Evolutionary conservation across 2,329 filamentous ascomycete species (phyloP), one percentile per base, ranked within the genome.

Genomic region (Pseudonectria foliicola): DNA sequence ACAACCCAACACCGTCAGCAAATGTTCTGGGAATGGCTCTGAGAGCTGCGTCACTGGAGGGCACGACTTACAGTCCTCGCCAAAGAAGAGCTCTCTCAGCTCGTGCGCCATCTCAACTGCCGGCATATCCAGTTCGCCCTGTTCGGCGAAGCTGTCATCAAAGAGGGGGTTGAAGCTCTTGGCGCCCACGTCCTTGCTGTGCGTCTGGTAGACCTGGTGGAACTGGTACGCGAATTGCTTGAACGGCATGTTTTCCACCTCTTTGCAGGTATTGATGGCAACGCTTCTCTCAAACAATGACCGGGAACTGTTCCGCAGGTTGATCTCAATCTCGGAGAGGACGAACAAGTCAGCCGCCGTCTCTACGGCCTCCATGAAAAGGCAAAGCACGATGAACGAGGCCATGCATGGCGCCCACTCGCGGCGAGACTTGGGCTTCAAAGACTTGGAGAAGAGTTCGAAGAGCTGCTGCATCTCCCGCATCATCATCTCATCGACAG

Each of bases 221-320:
- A 77, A 77, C 54, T 75, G 72, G 43, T 71, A 74, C 4, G 70
- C 70, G 47, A 77, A 75, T 54, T 77, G 73, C 54, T 68, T 71
- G 49, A 77, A 77, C 1, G 73, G 73, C 60, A 77, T 60, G 44
- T 74, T 73, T 50, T 77, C 73, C 30, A 77, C 62, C 49, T 72
- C 68, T 21, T 55, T 54, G 55, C 67, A 72, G 21, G 69, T 55
- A 6, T 58, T 55, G 29, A 73, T 56, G n/a, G 68, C 71, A 23
- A 64, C 60, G 6, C 54, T 55, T 27, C 67, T 64, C 36, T 58
- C 54, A 48, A 61, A 66, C 48, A 51, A 52, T 6, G 62, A 57
- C 16, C 54, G 47, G 15, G 52, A 47, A n/a, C 53, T 53, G 38
- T 61, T 62, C 27, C 62, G 60, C 37, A 66, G 46, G 38, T 60